Evolutionary conservation across 2,329 filamentous ascomycete species (phyloP), one percentile per base, ranked within the genome.

Genomic region (Pochonia chlamydosporia): DNA sequence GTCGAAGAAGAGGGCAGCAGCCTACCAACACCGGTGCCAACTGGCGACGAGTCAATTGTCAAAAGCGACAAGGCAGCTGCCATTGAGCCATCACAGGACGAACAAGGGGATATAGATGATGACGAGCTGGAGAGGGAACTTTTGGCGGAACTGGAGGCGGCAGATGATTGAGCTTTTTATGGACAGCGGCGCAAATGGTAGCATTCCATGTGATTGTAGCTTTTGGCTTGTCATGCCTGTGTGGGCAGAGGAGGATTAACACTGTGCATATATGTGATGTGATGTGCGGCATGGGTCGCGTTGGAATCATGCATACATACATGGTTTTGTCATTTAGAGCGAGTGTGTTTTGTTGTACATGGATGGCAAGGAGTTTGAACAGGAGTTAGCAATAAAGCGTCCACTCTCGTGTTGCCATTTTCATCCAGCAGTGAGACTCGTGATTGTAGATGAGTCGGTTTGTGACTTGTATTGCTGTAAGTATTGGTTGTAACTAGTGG

Each of bases 91-190:
- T 56, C 26, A 9, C 28, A 42, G 7, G 61, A 62, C n/a, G 60
- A 63, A 35, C 61, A 62, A 7, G 63, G 63, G n/a, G 72, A 71
- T 36, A 65, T 71, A 43, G 72, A 74, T 39, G 75, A 78, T 9
- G 76, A 77, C 46, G 81, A 83, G 55, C 63, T 84, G 43, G 83
- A 84, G 62, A 76, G 79, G 31, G 81, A 84, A 56, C 70, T 86
- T 60, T 67, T 82, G 57, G 80, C 79, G 1, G 81, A 79, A 53
- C 67, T 83, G 53, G 78, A 81, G 55, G 63, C 63, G 14, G 60
- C 60, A 18, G 60, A 56, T 28, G 61, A 57, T 23, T 61, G 47
- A 57, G 13, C 4, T 24, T 8, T 10, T 10, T 14, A 28, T 18
- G 40, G 11, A n/a, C 5, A n/a, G n/a, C n/a, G n/a, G n/a, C n/a